Conservation (phyloP, 2,329 filamentous ascomycete species). For the Fusarium incarnatum region DNA sequence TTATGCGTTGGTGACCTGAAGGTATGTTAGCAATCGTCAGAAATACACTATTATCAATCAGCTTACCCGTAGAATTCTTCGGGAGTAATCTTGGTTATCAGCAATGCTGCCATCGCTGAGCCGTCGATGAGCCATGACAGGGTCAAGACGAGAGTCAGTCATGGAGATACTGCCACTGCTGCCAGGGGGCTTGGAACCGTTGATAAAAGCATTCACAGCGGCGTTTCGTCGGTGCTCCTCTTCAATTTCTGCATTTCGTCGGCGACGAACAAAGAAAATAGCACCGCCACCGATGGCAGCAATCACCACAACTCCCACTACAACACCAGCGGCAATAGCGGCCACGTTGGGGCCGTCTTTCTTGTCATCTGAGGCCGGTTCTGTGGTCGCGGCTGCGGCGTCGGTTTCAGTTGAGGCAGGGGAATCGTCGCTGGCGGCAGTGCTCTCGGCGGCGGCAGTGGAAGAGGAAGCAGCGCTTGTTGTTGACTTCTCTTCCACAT, state of each 20-base stretch:
- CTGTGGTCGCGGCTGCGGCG: conserved; percentile 1
- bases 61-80: conserved; percentile 91
- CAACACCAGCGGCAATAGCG: conserved; percentile 87
- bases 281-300: conserved; percentile 73
- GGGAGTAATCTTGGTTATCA: conserved; percentile 96
- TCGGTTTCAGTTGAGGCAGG: conserved; percentile 27
- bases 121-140: conserved; percentile 83
- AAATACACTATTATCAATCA: neutral
- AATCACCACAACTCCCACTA: conserved; percentile 81
- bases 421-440: conserved; percentile 24
- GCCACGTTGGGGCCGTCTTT: conserved; percentile 73
- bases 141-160: conserved; percentile 87
- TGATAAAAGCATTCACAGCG: conserved; percentile 81
- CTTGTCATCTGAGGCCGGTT: conserved; percentile 5
- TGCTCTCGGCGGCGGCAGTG: conserved; percentile 37
- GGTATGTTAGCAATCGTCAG: conserved; percentile 27
- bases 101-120: conserved; percentile 96
- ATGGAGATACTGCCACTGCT: conserved; percentile 76
- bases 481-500: conserved; percentile 10
- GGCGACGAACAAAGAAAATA: conserved; percentile 80
- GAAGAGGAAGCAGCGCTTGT: conserved; percentile 45
- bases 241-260: conserved; percentile 80
- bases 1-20: conserved; percentile 71
- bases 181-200: conserved; percentile 69
- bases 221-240: conserved; percentile 86